These are phyloP conservation scores for Boletus sp. DNA, from an alignment of 768 basidiomycete species.

Conservation along the genomic window DNA sequence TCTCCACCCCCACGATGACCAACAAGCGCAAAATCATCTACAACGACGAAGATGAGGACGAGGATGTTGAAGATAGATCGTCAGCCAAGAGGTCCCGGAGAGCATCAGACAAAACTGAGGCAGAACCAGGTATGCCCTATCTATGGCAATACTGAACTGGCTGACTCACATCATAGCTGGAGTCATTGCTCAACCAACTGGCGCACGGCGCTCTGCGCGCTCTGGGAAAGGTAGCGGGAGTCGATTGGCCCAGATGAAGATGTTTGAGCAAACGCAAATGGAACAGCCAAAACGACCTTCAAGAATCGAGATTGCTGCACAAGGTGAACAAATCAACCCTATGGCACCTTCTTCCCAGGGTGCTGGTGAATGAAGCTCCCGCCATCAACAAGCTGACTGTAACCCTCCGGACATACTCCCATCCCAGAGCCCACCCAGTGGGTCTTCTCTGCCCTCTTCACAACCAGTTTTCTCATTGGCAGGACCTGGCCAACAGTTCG, in stretches of 20 bases:
- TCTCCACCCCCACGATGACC: background rate
- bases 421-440: background rate
- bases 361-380: background rate
- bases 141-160: background rate
- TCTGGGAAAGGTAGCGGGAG: conserved; percentile 3
- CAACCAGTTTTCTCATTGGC: background rate
- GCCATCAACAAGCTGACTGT: background rate
- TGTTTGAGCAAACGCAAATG: background rate
- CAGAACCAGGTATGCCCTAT: background rate
- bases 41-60: background rate
- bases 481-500: background rate
- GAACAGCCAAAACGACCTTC: background rate
- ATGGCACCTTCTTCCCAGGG: conserved; percentile 1
- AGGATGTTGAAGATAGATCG: background rate
- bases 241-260: background rate
- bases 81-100: background rate
- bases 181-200: background rate
- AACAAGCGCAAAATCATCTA: background rate
- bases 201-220: background rate
- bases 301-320: background rate
- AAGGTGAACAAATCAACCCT: conserved; percentile 1
- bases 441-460: too few relatives aligned
- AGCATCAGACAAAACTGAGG: too few relatives aligned
- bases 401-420: background rate
- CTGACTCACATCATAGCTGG: background rate